Conservation (phyloP, 129 eudicot species). For the Chrysanthemum lavandulifolium region DNA sequence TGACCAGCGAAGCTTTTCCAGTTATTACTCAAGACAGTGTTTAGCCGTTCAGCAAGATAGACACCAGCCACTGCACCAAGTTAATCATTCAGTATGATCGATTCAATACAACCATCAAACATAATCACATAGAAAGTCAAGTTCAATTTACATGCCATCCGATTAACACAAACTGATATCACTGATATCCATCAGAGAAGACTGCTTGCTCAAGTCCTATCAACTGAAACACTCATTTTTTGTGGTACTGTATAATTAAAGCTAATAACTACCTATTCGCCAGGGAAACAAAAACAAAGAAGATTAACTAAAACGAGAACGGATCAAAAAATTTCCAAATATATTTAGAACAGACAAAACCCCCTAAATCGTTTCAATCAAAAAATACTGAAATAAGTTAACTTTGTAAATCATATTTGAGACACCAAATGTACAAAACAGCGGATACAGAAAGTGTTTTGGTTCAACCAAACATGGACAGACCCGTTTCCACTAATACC, state of each 20-base stretch:
- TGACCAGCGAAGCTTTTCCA: conserved; percentile 94
- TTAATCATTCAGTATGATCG: conserved; percentile 1
- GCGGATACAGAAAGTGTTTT: background rate
- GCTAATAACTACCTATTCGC: background rate
- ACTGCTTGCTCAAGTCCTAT: background rate
- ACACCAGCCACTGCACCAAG: conserved; percentile 83
- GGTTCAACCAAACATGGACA: background rate
- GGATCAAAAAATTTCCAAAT: background rate
- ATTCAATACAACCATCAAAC: conserved; percentile 6
- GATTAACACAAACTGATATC: conserved; percentile 11
- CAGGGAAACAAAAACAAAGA: background rate
- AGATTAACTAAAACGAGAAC: background rate
- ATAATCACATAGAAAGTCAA: background rate
- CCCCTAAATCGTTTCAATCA: background rate
- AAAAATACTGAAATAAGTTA: background rate
- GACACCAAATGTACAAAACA: background rate
- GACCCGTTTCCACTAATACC: conserved; percentile 1
- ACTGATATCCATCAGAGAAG: background rate
- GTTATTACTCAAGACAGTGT: conserved; percentile 55
- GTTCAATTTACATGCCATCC: background rate
- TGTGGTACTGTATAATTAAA: background rate
- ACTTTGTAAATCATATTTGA: background rate
- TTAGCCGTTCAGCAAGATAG: conserved; percentile 85
- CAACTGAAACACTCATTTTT: background rate
- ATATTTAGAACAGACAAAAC: background rate